Evolutionary conservation across 208 protist species (phyloP), one percentile per base, ranked within the genome.

Genomic region (Trypanosoma avium): DNA sequence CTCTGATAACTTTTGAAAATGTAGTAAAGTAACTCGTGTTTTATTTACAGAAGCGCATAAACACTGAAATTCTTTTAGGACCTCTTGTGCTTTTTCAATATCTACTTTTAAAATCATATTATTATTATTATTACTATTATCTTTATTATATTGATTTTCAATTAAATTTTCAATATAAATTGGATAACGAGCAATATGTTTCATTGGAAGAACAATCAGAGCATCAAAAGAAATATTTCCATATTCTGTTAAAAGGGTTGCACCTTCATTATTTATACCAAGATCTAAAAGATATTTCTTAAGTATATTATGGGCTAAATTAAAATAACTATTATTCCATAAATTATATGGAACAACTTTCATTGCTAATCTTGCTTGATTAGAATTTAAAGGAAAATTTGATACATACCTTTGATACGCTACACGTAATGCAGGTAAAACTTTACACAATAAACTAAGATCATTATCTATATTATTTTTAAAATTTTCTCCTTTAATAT

Each of bases 171-270:
- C 26, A 3, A 65, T 30, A 24, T 49, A 32, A 21, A 56, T 6
- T 22, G 42, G 33, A 22, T 71, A 71, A 3, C 65, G 65, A 32
- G 65, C 38, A 30, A 71, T 43, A 36, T 49, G 65, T 29, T 56
- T 54, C 15, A 71, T 45, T n/a, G 65, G 65, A 8, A 71, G 48
- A 62, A 36, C 32, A 29, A 35, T 33, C 32, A 71, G 65, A 30
- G 65, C 43, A 15, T 68, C 62, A 9, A 68, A 58, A 17, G 62
- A 55, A 33, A 52, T 29, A 24, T 68, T 46, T 22, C 42, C 21
- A 45, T 17, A 35, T 0, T 60, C 50, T 32, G 50, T 15, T 12
- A 68, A 22, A 17, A 27, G 8, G 1, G 4, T 15, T 35, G 26
- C 29, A 17, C 21, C 13, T 21, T 26, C 40, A 33, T 57, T 35